These are phyloP conservation scores for Parascedosporium putredinis DNA, from an alignment of 2,329 filamentous ascomycete species.

Conservation along the genomic window DNA sequence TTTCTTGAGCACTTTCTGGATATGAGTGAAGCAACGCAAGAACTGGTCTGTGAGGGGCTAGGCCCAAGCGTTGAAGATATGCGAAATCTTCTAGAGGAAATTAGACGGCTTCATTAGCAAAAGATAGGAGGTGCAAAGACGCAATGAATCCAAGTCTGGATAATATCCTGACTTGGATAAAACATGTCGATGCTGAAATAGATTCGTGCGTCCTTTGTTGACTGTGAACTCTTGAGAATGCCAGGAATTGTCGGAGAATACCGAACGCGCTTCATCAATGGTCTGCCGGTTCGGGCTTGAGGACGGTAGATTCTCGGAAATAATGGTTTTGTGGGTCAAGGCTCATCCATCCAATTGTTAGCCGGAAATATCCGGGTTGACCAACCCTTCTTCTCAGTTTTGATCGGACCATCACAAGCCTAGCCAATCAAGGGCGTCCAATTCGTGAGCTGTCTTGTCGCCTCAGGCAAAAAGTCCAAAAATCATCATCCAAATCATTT, in stretches of 20 bases:
- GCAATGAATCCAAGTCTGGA: too few relatives aligned
- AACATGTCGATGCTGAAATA: too few relatives aligned
- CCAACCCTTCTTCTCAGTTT: neutral
- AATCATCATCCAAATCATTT: conserved; percentile 8
- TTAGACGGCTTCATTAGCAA: conserved; percentile 49
- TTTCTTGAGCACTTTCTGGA: conserved; percentile 79
- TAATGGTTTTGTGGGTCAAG: neutral
- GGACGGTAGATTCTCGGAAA: neutral
- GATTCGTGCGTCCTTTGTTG: too few relatives aligned
- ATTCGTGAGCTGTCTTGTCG: conserved; percentile 6
- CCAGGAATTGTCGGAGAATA: too few relatives aligned
- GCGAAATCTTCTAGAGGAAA: conserved; percentile 49
- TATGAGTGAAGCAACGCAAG: conserved; percentile 47
- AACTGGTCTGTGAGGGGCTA: conserved; percentile 40
- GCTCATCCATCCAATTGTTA: neutral
- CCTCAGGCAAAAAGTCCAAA: conserved; percentile 8
- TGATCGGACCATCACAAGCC: conserved; percentile 3
- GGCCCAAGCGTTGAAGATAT: conserved; percentile 54
- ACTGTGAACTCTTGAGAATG: too few relatives aligned
- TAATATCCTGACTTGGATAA: neutral
- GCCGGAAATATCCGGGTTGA: conserved; percentile 8
- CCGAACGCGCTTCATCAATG: too few relatives aligned
- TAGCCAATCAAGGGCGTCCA: conserved; percentile 3
- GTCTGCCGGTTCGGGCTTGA: neutral
- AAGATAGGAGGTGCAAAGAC: too few relatives aligned